phyloP scores from a whole-genome alignment of 2,329 filamentous ascomycete genomes.

The Paraphoma sp. region DNA sequence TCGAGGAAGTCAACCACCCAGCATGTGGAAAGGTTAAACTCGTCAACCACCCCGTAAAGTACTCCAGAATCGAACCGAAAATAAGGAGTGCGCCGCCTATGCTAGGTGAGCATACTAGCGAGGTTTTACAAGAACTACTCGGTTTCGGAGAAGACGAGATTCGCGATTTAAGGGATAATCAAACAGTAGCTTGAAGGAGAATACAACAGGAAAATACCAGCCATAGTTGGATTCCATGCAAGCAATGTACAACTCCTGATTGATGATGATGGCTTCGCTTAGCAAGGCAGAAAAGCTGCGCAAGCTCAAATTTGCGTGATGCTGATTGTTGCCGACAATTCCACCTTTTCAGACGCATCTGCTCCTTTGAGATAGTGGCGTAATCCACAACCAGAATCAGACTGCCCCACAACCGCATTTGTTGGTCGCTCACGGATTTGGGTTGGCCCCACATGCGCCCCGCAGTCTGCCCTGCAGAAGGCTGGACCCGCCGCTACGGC shows the following conservation, averaged over 20 bases:
- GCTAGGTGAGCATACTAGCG: constrained; percentile 60
- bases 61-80: constrained; percentile 78
- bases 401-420: background rate
- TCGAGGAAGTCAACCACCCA: constrained; percentile 82
- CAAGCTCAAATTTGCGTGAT: no score
- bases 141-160: constrained; percentile 34
- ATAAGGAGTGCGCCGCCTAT: constrained; percentile 81
- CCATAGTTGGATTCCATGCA: no score
- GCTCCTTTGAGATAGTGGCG: background rate
- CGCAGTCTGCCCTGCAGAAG: background rate
- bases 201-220: no score
- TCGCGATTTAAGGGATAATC: constrained; percentile 10
- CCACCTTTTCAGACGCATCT: background rate
- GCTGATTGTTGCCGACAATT: no score
- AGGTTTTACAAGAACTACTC: constrained; percentile 39
- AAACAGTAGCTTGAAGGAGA: constrained; percentile 15
- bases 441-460: constrained; percentile 4
- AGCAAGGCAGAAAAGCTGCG: no score
- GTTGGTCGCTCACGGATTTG: background rate
- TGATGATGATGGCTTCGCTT: no score
- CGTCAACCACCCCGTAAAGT: constrained; percentile 93
- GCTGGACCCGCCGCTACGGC: background rate
- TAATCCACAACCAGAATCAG: background rate
- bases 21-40: constrained; percentile 84
- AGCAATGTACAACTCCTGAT: no score